Conservation (phyloP, 2,329 filamentous ascomycete species). For the Thielaviopsis cerberus region DNA sequence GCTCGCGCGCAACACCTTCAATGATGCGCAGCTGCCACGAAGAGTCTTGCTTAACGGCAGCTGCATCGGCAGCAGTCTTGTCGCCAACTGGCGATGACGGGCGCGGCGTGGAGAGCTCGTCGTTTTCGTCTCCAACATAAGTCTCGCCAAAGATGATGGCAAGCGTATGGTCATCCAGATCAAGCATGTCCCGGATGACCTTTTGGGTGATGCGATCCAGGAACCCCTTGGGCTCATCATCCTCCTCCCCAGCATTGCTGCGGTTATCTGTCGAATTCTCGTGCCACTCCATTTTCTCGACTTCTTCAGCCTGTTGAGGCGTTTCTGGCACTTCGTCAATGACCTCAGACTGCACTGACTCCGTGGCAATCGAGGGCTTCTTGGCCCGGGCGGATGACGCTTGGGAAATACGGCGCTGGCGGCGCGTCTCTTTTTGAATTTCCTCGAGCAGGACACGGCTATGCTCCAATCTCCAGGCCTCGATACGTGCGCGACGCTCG, state of each 20-base stretch:
- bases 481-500: slow-evolving; percentile 68
- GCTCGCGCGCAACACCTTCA: slow-evolving; percentile 68
- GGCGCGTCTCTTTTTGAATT: slow-evolving; percentile 66
- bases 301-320: slow-evolving; percentile 3
- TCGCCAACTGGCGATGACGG: slow-evolving; percentile 20
- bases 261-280: slow-evolving; percentile 33
- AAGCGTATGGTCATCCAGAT: slow-evolving; percentile 70
- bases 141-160: slow-evolving; percentile 75
- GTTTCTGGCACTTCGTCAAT: slow-evolving; percentile 4
- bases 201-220: slow-evolving; percentile 68
- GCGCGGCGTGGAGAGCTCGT: slow-evolving; percentile 29
- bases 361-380: background rate
- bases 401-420: slow-evolving; percentile 42
- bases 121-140: slow-evolving; percentile 35
- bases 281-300: slow-evolving; percentile 12
- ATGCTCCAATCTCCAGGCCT: slow-evolving; percentile 82
- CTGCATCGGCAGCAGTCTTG: slow-evolving; percentile 16
- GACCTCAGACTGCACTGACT: slow-evolving; percentile 7
- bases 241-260: slow-evolving; percentile 26
- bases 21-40: slow-evolving; percentile 63
- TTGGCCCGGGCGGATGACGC: slow-evolving; percentile 22
- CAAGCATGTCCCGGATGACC: slow-evolving; percentile 76
- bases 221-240: slow-evolving; percentile 44
- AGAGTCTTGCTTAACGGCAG: slow-evolving; percentile 22
- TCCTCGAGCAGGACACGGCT: slow-evolving; percentile 71